Conservation (phyloP, 2,329 filamentous ascomycete species). For the Aureobasidium uvarum region DNA sequence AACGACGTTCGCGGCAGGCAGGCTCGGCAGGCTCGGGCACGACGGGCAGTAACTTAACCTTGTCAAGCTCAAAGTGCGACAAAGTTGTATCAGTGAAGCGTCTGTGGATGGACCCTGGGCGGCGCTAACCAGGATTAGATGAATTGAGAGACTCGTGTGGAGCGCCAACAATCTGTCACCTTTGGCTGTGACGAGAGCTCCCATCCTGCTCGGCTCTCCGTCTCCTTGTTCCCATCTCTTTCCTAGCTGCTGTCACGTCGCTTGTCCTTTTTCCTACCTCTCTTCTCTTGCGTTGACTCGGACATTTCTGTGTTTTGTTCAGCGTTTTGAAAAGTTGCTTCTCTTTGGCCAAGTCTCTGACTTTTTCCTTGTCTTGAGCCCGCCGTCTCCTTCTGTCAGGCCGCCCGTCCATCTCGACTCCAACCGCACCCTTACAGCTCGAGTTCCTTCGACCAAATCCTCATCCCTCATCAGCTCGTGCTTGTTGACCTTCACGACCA, state of each 20-base stretch:
- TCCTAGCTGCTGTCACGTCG: slow-evolving; percentile 19
- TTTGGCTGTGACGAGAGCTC: slow-evolving; percentile 1
- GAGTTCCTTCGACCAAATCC: background rate
- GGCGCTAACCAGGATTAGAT: slow-evolving; percentile 16
- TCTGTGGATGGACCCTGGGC: background rate
- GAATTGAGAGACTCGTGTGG: background rate
- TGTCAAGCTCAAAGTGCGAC: background rate
- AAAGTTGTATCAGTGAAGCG: background rate
- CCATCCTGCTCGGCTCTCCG: slow-evolving; percentile 33
- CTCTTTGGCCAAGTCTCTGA: slow-evolving; percentile 19
- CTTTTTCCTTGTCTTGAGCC: slow-evolving; percentile 33
- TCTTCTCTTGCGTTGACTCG: background rate
- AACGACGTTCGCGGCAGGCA: background rate
- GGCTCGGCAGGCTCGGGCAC: background rate
- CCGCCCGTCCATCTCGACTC: slow-evolving; percentile 6
- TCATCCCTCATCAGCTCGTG: background rate
- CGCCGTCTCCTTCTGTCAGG: slow-evolving; percentile 37
- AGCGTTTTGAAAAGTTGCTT: slow-evolving; percentile 11
- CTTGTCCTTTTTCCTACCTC: slow-evolving; percentile 5
- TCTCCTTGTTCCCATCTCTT: slow-evolving; percentile 27
- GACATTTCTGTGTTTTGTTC: slow-evolving; percentile 9
- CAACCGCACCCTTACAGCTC: background rate
- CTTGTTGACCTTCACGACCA: background rate
- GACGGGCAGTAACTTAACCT: background rate
- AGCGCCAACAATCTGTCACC: slow-evolving; percentile 10